These are phyloP conservation scores for Phytophthora colocasiae DNA, from an alignment of 352 stramenopile species.

Conservation along the genomic window DNA sequence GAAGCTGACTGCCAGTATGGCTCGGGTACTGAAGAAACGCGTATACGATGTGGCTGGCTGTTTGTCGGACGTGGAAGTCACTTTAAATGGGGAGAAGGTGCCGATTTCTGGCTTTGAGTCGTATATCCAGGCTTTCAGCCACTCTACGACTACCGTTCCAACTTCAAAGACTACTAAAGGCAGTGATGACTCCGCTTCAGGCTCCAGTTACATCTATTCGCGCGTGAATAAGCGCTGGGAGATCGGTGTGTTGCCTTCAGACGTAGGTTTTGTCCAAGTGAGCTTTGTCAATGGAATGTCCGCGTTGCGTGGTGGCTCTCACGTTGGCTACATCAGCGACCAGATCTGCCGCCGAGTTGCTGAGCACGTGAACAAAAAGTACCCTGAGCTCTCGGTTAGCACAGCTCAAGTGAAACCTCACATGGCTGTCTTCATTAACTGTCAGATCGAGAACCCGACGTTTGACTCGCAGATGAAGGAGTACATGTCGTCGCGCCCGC, in stretches of 20 bases:
- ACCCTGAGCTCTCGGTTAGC: constrained; percentile 93
- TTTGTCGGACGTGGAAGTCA: constrained; percentile 93
- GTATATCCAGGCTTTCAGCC: constrained; percentile 93
- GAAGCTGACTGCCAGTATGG: constrained; percentile 94
- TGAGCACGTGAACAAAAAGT: constrained; percentile 97
- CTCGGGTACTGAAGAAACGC: constrained; percentile 95
- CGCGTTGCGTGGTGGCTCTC: constrained; percentile 96
- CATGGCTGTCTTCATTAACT: constrained; percentile 98
- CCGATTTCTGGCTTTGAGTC: constrained; percentile 96
- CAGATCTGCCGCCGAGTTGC: constrained; percentile 89
- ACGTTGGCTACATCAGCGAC: constrained; percentile 93
- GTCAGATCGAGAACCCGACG: constrained; percentile 98
- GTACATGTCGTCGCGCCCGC: constrained; percentile 94
- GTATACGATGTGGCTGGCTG: constrained; percentile 99
- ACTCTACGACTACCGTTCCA: constrained; percentile 53
- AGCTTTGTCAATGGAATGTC: constrained; percentile 99
- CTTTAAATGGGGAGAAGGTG: constrained; percentile 91
- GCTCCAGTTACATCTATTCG: constrained; percentile 92
- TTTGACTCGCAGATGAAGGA: constrained; percentile 99
- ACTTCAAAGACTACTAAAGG: constrained; percentile 3
- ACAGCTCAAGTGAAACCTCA: constrained; percentile 97
- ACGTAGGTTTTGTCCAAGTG: constrained; percentile 96
- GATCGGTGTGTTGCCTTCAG: constrained; percentile 91
- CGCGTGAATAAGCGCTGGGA: constrained; percentile 96
- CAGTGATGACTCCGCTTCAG: constrained; percentile 69